phyloP scores from a whole-genome alignment of 495 filamentous ascomycete species.

The Aspergillus asperescens region DNA sequence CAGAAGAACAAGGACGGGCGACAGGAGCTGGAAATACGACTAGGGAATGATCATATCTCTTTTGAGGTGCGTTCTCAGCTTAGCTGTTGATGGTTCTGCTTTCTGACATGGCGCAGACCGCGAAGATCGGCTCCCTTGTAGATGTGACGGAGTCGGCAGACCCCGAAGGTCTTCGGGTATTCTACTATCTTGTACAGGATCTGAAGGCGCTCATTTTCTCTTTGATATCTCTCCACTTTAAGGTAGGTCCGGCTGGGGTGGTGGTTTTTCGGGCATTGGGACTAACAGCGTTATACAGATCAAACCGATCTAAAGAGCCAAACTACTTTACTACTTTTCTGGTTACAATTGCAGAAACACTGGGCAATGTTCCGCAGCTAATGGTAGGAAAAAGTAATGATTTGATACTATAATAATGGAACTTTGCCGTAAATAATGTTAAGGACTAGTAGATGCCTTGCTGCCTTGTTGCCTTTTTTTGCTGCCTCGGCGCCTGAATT shows the following conservation, averaged over 20 bases:
- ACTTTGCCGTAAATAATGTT: neutral
- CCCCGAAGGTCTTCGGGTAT: slow-evolving; percentile 95
- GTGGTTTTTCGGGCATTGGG: neutral
- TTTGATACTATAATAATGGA: no score
- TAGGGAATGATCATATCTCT: slow-evolving; percentile 95
- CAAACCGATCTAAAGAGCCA: slow-evolving; percentile 64
- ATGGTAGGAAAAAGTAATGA: no score
- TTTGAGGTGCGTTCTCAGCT: slow-evolving; percentile 67
- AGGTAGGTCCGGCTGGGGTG: slow-evolving; percentile 46
- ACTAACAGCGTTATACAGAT: slow-evolving; percentile 44
- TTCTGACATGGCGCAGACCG: slow-evolving; percentile 57
- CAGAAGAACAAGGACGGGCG: slow-evolving; percentile 99
- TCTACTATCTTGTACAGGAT: slow-evolving; percentile 98
- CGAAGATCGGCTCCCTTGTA: slow-evolving; percentile 95
- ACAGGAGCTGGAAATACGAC: slow-evolving; percentile 90
- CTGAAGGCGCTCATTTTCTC: slow-evolving; percentile 96
- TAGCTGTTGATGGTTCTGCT: neutral
- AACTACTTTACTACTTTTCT: neutral
- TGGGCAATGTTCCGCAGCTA: no score
- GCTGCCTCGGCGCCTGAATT: slow-evolving; percentile 15
- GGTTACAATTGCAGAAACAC: neutral
- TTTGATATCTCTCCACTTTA: slow-evolving; percentile 94
- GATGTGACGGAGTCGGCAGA: slow-evolving; percentile 95
- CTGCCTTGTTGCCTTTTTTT: slow-evolving; percentile 17
- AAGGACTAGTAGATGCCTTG: slow-evolving; percentile 8